Conservation (phyloP, 306 rosid genomes). For the Lablab purpureus region DNA sequence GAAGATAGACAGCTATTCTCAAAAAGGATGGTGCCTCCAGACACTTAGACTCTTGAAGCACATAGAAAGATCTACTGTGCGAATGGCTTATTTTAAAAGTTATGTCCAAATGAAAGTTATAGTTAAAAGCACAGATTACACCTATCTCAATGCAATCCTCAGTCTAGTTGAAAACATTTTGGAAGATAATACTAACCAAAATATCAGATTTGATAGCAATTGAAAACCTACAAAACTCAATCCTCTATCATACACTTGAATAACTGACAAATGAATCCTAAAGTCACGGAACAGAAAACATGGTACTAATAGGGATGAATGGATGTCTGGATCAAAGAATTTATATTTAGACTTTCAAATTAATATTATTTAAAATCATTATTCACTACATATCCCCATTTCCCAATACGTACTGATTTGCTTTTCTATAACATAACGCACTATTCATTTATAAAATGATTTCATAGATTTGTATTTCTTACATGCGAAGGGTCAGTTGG, state of each 20-base stretch:
- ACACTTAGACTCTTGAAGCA: neutral
- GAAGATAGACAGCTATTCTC: conserved; percentile 29
- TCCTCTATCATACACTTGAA: neutral
- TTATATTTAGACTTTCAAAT: neutral
- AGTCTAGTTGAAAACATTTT: neutral
- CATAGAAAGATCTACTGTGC: neutral
- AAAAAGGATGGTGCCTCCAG: conserved; percentile 3
- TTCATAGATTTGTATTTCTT: neutral
- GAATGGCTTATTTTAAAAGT: neutral
- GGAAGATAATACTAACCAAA: neutral
- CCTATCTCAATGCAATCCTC: neutral
- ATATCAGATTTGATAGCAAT: conserved; percentile 9
- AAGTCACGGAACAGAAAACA: neutral
- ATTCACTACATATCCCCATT: neutral
- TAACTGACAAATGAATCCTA: conserved; percentile 5
- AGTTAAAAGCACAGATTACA: neutral
- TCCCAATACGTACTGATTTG: neutral
- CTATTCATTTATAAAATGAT: neutral
- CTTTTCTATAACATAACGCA: neutral
- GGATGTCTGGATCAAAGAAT: neutral
- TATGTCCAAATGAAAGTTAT: neutral
- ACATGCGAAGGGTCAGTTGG: neutral
- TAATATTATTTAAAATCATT: neutral
- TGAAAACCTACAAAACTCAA: neutral
- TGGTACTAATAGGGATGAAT: neutral